phyloP scores from a whole-genome alignment of 176 grass and related monocot genomes.

The Bothriochloa decipiens region DNA sequence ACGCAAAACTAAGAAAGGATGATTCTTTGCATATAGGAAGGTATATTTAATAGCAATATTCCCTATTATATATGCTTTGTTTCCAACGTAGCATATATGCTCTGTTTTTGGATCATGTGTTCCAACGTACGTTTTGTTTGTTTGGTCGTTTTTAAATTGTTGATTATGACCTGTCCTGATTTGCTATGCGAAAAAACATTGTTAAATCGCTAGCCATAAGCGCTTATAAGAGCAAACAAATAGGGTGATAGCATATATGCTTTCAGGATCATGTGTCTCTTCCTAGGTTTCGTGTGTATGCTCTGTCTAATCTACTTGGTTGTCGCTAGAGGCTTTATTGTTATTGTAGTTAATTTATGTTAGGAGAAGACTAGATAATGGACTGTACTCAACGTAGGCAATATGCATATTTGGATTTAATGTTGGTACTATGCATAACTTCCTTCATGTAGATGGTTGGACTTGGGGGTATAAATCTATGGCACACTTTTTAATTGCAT shows the following conservation, averaged over 20 bases:
- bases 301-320: not conserved
- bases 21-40: constrained; percentile 71
- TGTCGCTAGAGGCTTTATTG: not conserved
- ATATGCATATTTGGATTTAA: too few relatives aligned
- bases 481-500: constrained; percentile 80
- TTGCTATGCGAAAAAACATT: too few relatives aligned
- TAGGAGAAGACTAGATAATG: not conserved
- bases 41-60: constrained; percentile 32
- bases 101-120: not conserved
- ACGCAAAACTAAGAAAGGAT: constrained; percentile 88
- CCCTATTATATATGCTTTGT: too few relatives aligned
- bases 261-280: not conserved
- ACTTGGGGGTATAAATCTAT: constrained; percentile 83
- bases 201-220: too few relatives aligned
- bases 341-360: not conserved
- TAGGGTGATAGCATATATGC: not conserved
- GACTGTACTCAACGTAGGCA: too few relatives aligned
- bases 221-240: too few relatives aligned
- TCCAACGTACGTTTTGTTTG: too few relatives aligned
- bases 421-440: too few relatives aligned
- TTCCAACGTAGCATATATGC: too few relatives aligned
- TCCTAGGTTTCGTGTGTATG: not conserved
- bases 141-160: too few relatives aligned
- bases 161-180: too few relatives aligned
- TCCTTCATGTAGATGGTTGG: constrained; percentile 48